Conservation (phyloP, 441 rosid genomes). For the Populus trichocarpa region DNA sequence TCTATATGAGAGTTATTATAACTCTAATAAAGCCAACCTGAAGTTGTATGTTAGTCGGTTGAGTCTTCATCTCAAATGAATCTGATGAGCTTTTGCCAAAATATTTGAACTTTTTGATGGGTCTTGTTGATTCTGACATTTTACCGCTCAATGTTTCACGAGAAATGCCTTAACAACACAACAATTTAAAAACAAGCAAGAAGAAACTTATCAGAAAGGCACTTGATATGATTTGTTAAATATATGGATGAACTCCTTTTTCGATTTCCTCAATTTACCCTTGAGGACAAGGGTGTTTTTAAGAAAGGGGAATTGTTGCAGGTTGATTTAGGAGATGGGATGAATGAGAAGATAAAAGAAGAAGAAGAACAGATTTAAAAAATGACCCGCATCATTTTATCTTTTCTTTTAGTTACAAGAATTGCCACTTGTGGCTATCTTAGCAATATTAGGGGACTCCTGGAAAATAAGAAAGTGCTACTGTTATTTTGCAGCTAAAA, state of each 20-base stretch:
- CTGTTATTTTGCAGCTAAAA: no score
- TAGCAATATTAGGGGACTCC: no score
- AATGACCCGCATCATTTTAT: no score
- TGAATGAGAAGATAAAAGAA: no score
- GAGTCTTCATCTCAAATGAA: constrained; percentile 93
- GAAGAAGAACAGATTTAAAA: no score
- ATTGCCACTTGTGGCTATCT: no score
- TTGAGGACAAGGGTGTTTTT: no score
- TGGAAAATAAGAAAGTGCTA: no score
- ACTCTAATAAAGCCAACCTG: constrained; percentile 74
- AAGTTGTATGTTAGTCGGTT: constrained; percentile 71
- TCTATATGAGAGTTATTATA: constrained; percentile 86
- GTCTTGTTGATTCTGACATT: constrained; percentile 95
- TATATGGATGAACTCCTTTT: constrained; percentile 2
- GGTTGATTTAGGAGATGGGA: no score
- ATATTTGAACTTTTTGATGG: constrained; percentile 86
- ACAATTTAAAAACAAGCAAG: constrained; percentile 90
- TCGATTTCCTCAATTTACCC: no score
- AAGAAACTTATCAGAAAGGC: constrained; percentile 94
- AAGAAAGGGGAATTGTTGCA: no score
- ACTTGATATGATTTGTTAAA: constrained; percentile 85
- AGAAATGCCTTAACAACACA: constrained; percentile 95
- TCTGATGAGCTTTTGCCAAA: constrained; percentile 93
- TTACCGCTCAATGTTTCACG: constrained; percentile 85
- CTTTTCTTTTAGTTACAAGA: no score